phyloP scores from a whole-genome alignment of 2,329 filamentous ascomycete genomes.

The Curvularia lunata region DNA sequence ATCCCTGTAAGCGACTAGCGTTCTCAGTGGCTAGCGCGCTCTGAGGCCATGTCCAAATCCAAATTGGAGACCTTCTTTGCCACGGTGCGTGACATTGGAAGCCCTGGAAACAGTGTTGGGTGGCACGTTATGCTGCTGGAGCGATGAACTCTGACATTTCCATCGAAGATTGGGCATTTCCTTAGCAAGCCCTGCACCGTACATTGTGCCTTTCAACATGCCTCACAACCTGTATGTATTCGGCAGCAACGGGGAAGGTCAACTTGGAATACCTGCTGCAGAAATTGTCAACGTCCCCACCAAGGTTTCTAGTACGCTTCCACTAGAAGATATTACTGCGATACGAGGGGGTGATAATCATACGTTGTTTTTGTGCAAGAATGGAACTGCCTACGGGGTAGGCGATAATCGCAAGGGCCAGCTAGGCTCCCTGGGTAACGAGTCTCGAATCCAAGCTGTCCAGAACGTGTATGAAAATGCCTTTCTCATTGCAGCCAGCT shows the following conservation, averaged over 20 bases:
- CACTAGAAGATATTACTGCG: constrained; percentile 22
- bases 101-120: not conserved
- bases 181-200: not conserved
- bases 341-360: constrained; percentile 82
- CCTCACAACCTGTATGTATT: constrained; percentile 51
- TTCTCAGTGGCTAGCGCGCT: constrained; percentile 3
- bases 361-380: constrained; percentile 71
- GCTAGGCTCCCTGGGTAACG: constrained; percentile 39
- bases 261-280: constrained; percentile 58
- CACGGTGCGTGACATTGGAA: not conserved
- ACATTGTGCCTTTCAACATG: constrained; percentile 18
- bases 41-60: not conserved
- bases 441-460: not conserved
- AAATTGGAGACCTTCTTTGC: not conserved
- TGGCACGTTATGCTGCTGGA: not conserved
- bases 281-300: constrained; percentile 40
- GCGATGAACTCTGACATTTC: not conserved
- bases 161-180: not conserved
- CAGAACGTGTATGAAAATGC: not conserved
- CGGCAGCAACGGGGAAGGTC: constrained; percentile 61
- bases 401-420: constrained; percentile 64
- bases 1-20: constrained; percentile 22
- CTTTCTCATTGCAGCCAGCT: constrained; percentile 29
- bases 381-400: constrained; percentile 67
- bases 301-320: constrained; percentile 6